Conservation (phyloP, 2,329 filamentous ascomycete genomes). For the Colletotrichum liaoningense region DNA sequence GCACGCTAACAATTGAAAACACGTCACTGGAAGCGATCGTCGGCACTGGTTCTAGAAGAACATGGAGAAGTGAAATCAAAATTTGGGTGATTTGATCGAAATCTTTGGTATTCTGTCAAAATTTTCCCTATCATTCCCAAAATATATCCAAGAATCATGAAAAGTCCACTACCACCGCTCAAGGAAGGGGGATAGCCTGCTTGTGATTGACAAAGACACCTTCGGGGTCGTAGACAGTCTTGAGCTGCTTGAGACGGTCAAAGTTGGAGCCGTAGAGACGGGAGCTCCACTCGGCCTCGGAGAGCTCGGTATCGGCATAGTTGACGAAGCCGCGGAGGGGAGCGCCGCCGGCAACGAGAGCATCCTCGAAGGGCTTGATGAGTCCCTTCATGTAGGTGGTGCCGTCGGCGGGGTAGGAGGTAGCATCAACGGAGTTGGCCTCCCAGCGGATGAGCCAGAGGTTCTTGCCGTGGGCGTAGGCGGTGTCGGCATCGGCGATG, state of each 20-base stretch:
- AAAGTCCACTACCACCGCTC: background rate
- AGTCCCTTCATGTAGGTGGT: slow-evolving; percentile 59
- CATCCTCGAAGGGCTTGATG: slow-evolving; percentile 36
- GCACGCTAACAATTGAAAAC: background rate
- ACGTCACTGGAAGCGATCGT: no score
- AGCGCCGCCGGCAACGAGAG: slow-evolving; percentile 23
- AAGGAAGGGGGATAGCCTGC: slow-evolving; percentile 35
- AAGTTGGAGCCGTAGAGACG: slow-evolving; percentile 36
- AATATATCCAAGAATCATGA: background rate
- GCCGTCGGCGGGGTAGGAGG: slow-evolving; percentile 60
- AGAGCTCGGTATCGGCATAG: slow-evolving; percentile 36
- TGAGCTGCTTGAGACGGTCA: slow-evolving; percentile 35
- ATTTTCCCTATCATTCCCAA: background rate
- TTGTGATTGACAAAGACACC: slow-evolving; percentile 34
- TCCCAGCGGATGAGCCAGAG: slow-evolving; percentile 48
- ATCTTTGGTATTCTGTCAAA: background rate
- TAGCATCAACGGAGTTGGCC: slow-evolving; percentile 48
- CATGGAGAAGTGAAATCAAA: no score
- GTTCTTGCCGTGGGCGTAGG: slow-evolving; percentile 54
- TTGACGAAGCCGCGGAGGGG: slow-evolving; percentile 35
- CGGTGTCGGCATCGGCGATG: slow-evolving; percentile 49
- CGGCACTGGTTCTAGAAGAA: no score
- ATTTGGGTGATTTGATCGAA: no score
- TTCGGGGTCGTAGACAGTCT: slow-evolving; percentile 32
- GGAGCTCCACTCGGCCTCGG: slow-evolving; percentile 32